Conservation (phyloP, 2,329 filamentous ascomycete genomes). For the Calonectria ilicicola region DNA sequence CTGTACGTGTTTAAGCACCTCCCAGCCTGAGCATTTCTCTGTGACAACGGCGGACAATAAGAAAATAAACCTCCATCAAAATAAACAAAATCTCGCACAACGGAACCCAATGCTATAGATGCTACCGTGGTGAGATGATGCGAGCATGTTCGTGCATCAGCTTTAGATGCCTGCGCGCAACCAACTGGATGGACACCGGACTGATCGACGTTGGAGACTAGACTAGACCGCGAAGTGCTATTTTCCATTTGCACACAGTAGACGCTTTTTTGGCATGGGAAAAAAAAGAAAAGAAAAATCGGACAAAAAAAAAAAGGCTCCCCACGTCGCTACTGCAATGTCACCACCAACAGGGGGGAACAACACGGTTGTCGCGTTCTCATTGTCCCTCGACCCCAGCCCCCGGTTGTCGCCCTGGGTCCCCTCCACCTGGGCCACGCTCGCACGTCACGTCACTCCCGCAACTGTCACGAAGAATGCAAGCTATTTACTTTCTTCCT, state of each 20-base stretch:
- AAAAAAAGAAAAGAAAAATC: not conserved
- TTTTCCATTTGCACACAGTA: not conserved
- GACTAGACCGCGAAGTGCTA: not conserved
- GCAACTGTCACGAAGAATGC: constrained; percentile 26
- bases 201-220: not conserved
- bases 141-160: not conserved
- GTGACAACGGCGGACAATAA: constrained; percentile 18
- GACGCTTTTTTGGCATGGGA: not conserved
- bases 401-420: constrained; percentile 15
- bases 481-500: constrained; percentile 42
- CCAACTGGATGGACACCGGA: not conserved
- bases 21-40: constrained; percentile 6
- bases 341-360: constrained; percentile 1
- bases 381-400: constrained; percentile 5
- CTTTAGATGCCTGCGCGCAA: not conserved
- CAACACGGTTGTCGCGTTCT: constrained; percentile 12
- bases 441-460: constrained; percentile 13
- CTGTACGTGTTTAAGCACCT: constrained; percentile 1
- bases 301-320: not conserved
- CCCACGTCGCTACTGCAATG: not conserved
- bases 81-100: constrained; percentile 13
- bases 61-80: constrained; percentile 19
- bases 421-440: not conserved
- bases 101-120: not conserved
- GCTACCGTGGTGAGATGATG: not conserved